Evolutionary conservation across 2,329 filamentous ascomycete genomes (phyloP), one percentile per base, ranked within the genome.

Genomic region (Coniochaeta pulveracea): DNA sequence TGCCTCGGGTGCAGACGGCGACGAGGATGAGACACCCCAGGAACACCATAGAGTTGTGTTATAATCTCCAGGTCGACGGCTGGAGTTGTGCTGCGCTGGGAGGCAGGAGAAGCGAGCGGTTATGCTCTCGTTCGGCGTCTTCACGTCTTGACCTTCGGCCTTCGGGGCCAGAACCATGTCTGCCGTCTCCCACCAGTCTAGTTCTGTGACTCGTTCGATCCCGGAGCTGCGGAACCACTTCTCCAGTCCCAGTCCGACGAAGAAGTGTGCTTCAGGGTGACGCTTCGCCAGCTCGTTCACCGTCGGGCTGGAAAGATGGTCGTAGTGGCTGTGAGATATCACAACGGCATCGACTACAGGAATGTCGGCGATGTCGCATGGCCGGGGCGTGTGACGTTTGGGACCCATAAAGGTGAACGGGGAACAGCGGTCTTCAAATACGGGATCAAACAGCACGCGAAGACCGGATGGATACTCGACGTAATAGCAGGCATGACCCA

Each of bases 171-270:
- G 57, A 0, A 62, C 74, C n/a, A 94, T 55, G 30, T 89, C 77
- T 5, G 76, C 69, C 41, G 84, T 79, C 45, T 93, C 79, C 89
- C 89, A 95, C 89, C 89, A 95, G 57, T 96, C 89, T 47, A 95
- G 56, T 59, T 95, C 88, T 0, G 85, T 93, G 26, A 89, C 79
- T 38, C 85, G 83, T 2, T 69, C 42, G 34, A 94, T 72, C 1
- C 84, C 85, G 17, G 65, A 66, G 4, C 65, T 60, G 29, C 65
- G 62, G 54, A 96, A 94, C 88, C 88, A 95, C 30, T 70, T 62
- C 55, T 82, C 83, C 37, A 93, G 74, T 3, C 85, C 85, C 4
- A 94, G 57, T 0, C 85, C 85, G 15, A 86, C 86, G 42, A 94
- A 91, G 60, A 91, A 95, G 42, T 93, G 85, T 25, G 75, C 85